Conservation (phyloP, 2,329 filamentous ascomycete species). For the Apiospora marii region DNA sequence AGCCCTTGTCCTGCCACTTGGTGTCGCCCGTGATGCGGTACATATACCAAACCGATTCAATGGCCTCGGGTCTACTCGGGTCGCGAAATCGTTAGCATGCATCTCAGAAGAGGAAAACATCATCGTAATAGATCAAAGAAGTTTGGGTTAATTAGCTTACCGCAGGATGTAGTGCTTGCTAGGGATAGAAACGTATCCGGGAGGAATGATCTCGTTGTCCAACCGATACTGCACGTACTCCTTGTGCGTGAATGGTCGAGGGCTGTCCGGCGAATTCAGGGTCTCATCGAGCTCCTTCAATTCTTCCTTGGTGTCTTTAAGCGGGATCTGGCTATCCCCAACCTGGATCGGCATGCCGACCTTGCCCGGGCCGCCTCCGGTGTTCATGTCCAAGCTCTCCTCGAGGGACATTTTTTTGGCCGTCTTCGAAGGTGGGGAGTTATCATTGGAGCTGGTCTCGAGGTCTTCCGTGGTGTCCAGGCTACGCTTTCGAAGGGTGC, state of each 20-base stretch:
- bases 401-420: slow-evolving; percentile 28
- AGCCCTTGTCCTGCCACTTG: slow-evolving; percentile 80
- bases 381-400: slow-evolving; percentile 29
- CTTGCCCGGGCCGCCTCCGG: slow-evolving; percentile 23
- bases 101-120: slow-evolving; percentile 29
- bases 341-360: slow-evolving; percentile 29
- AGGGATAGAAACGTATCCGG: slow-evolving; percentile 58
- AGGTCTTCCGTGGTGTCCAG: slow-evolving; percentile 17
- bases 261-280: slow-evolving; percentile 40
- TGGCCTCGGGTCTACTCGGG: slow-evolving; percentile 74
- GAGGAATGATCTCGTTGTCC: slow-evolving; percentile 52
- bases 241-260: slow-evolving; percentile 57
- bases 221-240: slow-evolving; percentile 61
- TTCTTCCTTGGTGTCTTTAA: slow-evolving; percentile 35
- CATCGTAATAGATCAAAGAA: slow-evolving; percentile 12
- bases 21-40: slow-evolving; percentile 87
- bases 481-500: slow-evolving; percentile 22
- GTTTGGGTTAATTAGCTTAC: slow-evolving; percentile 50
- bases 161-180: slow-evolving; percentile 66
- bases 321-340: slow-evolving; percentile 37
- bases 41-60: slow-evolving; percentile 89
- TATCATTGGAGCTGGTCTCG: slow-evolving; percentile 30
- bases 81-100: slow-evolving; percentile 30
- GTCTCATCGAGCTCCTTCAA: slow-evolving; percentile 35
- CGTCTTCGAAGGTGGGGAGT: slow-evolving; percentile 29